These are phyloP conservation scores for Exophiala aquamarina DNA, from an alignment of 2,329 filamentous ascomycete species.

Conservation along the genomic window DNA sequence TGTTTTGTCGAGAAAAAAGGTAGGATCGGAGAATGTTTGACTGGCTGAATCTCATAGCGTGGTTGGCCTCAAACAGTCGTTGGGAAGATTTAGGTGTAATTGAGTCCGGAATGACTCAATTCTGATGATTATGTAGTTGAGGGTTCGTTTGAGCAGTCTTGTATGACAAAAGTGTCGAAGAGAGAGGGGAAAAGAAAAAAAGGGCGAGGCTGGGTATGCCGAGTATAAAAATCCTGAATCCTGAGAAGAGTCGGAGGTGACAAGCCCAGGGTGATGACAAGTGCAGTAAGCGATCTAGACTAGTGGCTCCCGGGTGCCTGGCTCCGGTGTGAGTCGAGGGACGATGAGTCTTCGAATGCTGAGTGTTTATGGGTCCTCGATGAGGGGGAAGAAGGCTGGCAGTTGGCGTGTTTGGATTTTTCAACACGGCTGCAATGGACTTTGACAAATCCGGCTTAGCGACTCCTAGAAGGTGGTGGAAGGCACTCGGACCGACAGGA, in stretches of 20 bases:
- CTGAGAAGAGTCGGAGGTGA: slow-evolving; percentile 1
- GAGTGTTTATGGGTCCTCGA: no score
- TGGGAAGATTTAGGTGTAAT: slow-evolving; percentile 17
- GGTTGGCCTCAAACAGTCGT: slow-evolving; percentile 17
- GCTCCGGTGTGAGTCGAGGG: slow-evolving; percentile 22
- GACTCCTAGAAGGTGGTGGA: slow-evolving; percentile 18
- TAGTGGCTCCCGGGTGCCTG: slow-evolving; percentile 16
- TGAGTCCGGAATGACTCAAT: slow-evolving; percentile 26
- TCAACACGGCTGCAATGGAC: slow-evolving; percentile 15
- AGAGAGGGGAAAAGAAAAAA: slow-evolving; percentile 17
- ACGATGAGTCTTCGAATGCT: slow-evolving; percentile 13
- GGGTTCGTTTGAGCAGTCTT: slow-evolving; percentile 8
- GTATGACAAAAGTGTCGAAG: slow-evolving; percentile 14
- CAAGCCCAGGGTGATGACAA: not conserved
- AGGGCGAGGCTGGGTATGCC: slow-evolving; percentile 17
- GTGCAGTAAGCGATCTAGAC: slow-evolving; percentile 5
- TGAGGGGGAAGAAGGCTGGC: slow-evolving; percentile 12
- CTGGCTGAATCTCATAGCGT: slow-evolving; percentile 30
- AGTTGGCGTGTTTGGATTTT: slow-evolving; percentile 14
- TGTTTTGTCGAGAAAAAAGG: slow-evolving; percentile 22
- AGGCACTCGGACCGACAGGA: slow-evolving; percentile 16
- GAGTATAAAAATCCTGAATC: slow-evolving; percentile 11
- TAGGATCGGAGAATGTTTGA: slow-evolving; percentile 24
- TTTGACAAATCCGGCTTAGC: slow-evolving; percentile 14
- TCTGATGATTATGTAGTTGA: slow-evolving; percentile 9